Evolutionary conservation across 192 early-diverging fungal species (phyloP), one percentile per base, ranked within the genome.

Genomic region (Coemansia aciculifera): DNA sequence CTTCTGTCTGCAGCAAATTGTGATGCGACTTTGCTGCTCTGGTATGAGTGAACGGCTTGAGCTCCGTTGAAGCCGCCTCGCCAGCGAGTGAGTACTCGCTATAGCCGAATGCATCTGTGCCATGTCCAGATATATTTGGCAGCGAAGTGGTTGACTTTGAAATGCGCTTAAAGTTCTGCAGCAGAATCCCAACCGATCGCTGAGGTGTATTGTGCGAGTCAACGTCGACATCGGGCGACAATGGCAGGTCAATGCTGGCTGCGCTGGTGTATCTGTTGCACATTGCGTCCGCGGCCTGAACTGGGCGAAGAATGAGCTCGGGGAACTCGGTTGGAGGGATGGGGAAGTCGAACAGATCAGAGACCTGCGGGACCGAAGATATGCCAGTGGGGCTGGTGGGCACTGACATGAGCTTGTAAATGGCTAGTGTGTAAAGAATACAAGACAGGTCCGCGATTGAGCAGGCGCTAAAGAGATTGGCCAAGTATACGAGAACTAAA

Each of bases 61-160:
- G 11, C 32, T 21, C 15, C 19, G 13, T 62, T 42, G 59, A 31
- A 24, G 8, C 21, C 5, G 38, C 21, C n/a, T 46, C 27, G 0
- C 6, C 37, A 11, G 31, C 56, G 6, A 37, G 39, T 4, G 31
- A 59, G 32, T 38, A n/a, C 12, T 72, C 71, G 44, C 44, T 3
- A 12, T 7, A 15, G 29, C 37, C 39, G 29, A 43, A 54, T 7
- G 31, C 48, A 36, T 56, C 19, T 13, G 42, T 2, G 48, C 40
- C 51, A n/a, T 49, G 48, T 7, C 42, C 51, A 29, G 63, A 11
- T 44, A 75, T 66, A 32, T 40, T 56, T 56, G 74, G 78, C 23
- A 81, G 70, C 10, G 78, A 81, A 8, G 73, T 68, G 2, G 78
- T 81, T 5, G 78, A 75, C 54, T 71, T 75, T 40, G 78, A 75